phyloP scores from a whole-genome alignment of 2,329 filamentous ascomycete species.

The Talaromyces sp. region DNA sequence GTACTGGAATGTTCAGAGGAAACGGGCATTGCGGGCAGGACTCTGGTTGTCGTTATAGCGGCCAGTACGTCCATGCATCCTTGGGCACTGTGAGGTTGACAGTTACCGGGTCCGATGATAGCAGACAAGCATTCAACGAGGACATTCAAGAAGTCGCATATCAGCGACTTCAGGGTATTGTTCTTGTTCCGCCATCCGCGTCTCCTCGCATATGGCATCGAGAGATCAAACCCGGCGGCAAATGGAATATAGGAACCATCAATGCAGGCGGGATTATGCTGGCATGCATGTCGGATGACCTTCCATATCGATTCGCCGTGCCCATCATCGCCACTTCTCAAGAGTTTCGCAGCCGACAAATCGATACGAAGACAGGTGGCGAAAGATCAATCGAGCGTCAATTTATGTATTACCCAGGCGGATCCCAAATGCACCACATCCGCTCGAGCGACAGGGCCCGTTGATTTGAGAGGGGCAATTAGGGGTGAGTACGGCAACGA shows the following conservation, averaged over 20 bases:
- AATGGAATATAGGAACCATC: conserved; percentile 35
- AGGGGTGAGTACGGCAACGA: conserved; percentile 28
- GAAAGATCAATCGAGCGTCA: conserved; percentile 61
- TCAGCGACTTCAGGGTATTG: conserved; percentile 46
- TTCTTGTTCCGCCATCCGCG: conserved; percentile 45
- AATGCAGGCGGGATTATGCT: conserved; percentile 47
- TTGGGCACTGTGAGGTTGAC: background rate
- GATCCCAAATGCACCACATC: conserved; percentile 35
- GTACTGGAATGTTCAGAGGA: conserved; percentile 44
- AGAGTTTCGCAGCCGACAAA: background rate
- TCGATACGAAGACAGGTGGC: background rate
- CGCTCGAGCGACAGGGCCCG: conserved; percentile 31
- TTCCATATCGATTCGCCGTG: conserved; percentile 67
- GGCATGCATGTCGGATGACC: conserved; percentile 67
- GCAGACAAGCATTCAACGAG: conserved; percentile 44
- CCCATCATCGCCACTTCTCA: conserved; percentile 48
- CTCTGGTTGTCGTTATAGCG: conserved; percentile 48
- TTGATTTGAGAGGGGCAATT: conserved; percentile 26
- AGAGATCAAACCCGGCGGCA: conserved; percentile 27
- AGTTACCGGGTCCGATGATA: conserved; percentile 1
- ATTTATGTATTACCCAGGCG: conserved; percentile 33
- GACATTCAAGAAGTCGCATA: conserved; percentile 47
- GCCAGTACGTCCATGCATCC: conserved; percentile 30
- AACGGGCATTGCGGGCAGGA: conserved; percentile 43
- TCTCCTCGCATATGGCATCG: conserved; percentile 43